Evolutionary conservation across 352 stramenopile genomes (phyloP).

Genomic region (Albugo laibachii): DNA sequence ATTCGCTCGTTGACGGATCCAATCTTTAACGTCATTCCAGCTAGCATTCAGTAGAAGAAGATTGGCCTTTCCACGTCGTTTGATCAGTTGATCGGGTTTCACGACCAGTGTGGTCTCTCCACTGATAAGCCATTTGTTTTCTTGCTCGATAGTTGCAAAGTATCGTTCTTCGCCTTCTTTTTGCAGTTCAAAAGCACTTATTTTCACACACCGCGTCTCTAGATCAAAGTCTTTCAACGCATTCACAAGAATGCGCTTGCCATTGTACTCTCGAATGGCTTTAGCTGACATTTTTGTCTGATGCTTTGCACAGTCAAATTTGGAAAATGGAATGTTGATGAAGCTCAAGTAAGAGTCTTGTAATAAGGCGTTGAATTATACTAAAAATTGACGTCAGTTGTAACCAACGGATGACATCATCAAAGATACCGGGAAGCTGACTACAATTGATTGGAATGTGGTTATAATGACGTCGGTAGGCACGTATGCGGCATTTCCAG

Average conservation of each 20-base stretch:
- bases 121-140: conserved; percentile 67
- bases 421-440: no score
- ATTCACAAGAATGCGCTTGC: conserved; percentile 84
- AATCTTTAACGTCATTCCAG: conserved; percentile 83
- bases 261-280: conserved; percentile 90
- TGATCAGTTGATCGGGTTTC: conserved; percentile 97
- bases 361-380: no score
- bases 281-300: conserved; percentile 80
- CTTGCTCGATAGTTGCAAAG: conserved; percentile 39
- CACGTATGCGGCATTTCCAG: no score
- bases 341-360: no score
- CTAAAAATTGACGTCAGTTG: no score
- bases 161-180: conserved; percentile 24
- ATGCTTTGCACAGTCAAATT: no score
- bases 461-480: no score
- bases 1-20: conserved; percentile 88
- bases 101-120: conserved; percentile 81
- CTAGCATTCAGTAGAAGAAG: conserved; percentile 89
- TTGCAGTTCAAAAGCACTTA: conserved; percentile 27
- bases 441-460: no score
- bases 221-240: conserved; percentile 47
- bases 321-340: no score
- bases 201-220: conserved; percentile 54
- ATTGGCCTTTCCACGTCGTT: conserved; percentile 89
- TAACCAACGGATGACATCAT: no score